These are phyloP conservation scores for Penicillium digitatum DNA, from an alignment of 2,329 filamentous ascomycete genomes.

Conservation along the genomic window DNA sequence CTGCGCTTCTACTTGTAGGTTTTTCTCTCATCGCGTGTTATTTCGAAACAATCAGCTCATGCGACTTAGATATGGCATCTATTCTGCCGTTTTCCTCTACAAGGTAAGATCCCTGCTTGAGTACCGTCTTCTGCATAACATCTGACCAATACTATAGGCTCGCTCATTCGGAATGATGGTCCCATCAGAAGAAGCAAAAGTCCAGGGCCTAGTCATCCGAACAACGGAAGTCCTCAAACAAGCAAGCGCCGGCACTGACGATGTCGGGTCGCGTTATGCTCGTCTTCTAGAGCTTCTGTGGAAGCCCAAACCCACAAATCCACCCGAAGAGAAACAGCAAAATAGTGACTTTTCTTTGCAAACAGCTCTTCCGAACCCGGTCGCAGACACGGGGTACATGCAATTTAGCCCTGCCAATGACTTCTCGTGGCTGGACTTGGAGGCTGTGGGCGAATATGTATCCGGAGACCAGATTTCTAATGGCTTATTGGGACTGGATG, in stretches of 20 bases:
- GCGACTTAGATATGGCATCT: conserved; percentile 47
- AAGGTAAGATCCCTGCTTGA: conserved; percentile 45
- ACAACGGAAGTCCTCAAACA: conserved; percentile 59
- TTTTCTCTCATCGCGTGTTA: neutral
- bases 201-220: conserved; percentile 56
- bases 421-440: conserved; percentile 60
- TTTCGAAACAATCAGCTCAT: conserved; percentile 10
- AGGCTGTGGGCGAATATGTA: conserved; percentile 57
- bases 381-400: conserved; percentile 39
- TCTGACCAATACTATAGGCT: conserved; percentile 36
- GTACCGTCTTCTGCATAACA: neutral
- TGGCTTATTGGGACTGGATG: conserved; percentile 35
- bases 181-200: conserved; percentile 52
- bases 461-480: conserved; percentile 43
- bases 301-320: conserved; percentile 42
- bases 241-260: conserved; percentile 55
- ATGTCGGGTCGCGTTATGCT: conserved; percentile 60
- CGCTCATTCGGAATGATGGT: conserved; percentile 58
- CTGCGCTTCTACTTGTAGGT: conserved; percentile 57
- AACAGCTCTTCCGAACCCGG: conserved; percentile 28
- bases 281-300: conserved; percentile 59
- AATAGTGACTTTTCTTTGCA: conserved; percentile 34
- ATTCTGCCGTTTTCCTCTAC: conserved; percentile 62
- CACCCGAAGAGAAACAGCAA: conserved; percentile 27
- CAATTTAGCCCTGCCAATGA: conserved; percentile 50